Conservation (phyloP, 495 filamentous ascomycete genomes). For the Haplographium delicatum region DNA sequence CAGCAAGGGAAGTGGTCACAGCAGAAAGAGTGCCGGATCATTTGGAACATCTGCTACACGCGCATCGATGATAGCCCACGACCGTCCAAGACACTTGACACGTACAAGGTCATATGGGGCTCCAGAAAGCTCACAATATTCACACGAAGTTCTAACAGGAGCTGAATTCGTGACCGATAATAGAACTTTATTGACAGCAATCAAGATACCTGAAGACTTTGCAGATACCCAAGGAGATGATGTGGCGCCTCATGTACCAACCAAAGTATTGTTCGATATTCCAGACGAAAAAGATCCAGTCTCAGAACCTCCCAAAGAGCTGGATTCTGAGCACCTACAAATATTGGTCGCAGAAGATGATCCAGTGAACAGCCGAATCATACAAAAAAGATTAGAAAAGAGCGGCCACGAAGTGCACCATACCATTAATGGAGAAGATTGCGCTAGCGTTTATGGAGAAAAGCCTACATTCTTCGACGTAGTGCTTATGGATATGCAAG, state of each 20-base stretch:
- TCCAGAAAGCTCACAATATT: conserved; percentile 12
- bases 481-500: conserved; percentile 94
- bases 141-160: conserved; percentile 25
- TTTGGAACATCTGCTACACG: not conserved
- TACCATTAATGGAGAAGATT: conserved; percentile 84
- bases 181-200: conserved; percentile 35
- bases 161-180: conserved; percentile 36
- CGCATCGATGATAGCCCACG: not conserved
- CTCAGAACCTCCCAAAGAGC: not conserved
- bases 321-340: conserved; percentile 41
- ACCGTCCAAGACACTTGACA: conserved; percentile 8
- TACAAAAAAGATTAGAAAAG: conserved; percentile 79
- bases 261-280: conserved; percentile 34
- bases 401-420: conserved; percentile 66
- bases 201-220: conserved; percentile 36
- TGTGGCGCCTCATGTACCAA: conserved; percentile 9
- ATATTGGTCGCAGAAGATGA: conserved; percentile 91
- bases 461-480: conserved; percentile 63
- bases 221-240: conserved; percentile 13
- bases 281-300: conserved; percentile 11
- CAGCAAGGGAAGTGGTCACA: conserved; percentile 22
- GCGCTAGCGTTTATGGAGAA: conserved; percentile 61
- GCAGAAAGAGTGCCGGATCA: conserved; percentile 12
- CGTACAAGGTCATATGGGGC: conserved; percentile 19
- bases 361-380: conserved; percentile 83